Conservation (phyloP, 306 rosid genomes). For the Quercus wislizeni region DNA sequence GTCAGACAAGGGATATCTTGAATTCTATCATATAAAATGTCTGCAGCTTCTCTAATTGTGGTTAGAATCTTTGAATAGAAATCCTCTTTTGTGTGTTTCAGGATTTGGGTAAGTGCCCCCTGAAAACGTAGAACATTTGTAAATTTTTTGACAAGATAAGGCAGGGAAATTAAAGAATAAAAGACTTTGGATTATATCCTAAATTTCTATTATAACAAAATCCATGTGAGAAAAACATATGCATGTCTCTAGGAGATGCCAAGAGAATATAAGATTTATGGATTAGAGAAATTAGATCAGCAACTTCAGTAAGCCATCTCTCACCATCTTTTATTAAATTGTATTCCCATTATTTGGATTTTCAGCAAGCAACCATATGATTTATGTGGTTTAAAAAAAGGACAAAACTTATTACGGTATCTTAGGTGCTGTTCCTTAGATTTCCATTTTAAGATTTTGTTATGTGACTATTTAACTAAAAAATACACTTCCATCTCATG, state of each 20-base stretch:
- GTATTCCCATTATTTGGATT: too few species aligned
- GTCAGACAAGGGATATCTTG: slow-evolving; percentile 57
- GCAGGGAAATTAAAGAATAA: not conserved
- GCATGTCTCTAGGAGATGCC: not conserved
- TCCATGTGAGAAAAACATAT: not conserved
- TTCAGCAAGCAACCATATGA: too few species aligned
- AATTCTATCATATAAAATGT: slow-evolving; percentile 37
- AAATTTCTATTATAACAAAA: not conserved
- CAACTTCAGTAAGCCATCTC: not conserved
- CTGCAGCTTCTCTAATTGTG: slow-evolving; percentile 44
- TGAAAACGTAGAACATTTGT: slow-evolving; percentile 18
- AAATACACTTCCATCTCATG: too few species aligned
- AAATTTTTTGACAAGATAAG: not conserved
- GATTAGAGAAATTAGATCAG: not conserved
- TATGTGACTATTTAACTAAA: too few species aligned
- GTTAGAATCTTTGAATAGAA: slow-evolving; percentile 35
- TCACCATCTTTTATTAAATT: not conserved
- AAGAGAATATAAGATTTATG: not conserved
- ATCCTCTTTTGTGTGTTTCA: slow-evolving; percentile 37
- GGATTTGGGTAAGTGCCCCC: slow-evolving; percentile 64
- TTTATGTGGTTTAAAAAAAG: not conserved
- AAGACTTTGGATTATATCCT: not conserved
- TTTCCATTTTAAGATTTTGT: rapidly evolving
- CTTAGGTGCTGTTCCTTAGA: rapidly evolving
- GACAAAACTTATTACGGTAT: too few species aligned